phyloP scores from a whole-genome alignment of 768 basidiomycete genomes.

The Serendipita sp. region DNA sequence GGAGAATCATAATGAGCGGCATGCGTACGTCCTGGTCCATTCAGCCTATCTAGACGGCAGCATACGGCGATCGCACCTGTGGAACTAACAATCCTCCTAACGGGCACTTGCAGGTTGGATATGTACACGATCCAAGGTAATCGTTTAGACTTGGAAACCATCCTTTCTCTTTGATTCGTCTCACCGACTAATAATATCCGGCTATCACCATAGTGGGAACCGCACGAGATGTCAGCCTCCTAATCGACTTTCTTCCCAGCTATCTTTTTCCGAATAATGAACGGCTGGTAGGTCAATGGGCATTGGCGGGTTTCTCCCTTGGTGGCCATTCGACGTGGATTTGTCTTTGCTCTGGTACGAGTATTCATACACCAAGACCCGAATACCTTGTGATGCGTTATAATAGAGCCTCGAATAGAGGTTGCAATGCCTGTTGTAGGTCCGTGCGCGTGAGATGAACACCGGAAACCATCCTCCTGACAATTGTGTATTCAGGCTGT shows the following conservation, averaged over 20 bases:
- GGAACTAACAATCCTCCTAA: background rate
- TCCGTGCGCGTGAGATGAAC: background rate
- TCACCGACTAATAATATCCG: too few relatives aligned
- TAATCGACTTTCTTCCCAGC: constrained; percentile 64
- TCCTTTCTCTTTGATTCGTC: too few relatives aligned
- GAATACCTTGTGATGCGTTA: background rate
- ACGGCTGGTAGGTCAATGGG: constrained; percentile 47
- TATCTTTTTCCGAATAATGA: constrained; percentile 59
- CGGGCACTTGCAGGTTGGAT: constrained; percentile 22
- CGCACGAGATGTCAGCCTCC: constrained; percentile 55
- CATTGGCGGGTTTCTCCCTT: constrained; percentile 58
- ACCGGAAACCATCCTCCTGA: background rate
- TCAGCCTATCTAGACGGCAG: too few relatives aligned
- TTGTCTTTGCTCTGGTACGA: constrained; percentile 34
- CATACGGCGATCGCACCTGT: background rate
- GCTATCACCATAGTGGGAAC: constrained; percentile 34
- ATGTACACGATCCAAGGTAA: constrained; percentile 34
- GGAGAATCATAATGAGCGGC: constrained; percentile 25
- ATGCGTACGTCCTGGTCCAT: constrained; percentile 23
- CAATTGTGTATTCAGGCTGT: constrained; percentile 37
- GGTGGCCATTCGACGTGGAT: constrained; percentile 81
- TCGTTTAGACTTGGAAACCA: constrained; percentile 9
- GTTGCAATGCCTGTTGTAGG: constrained; percentile 28
- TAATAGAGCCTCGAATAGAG: constrained; percentile 27
- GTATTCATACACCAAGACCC: constrained; percentile 11